Evolutionary conservation across 805 yeast species (phyloP), one percentile per base, ranked within the genome.

Genomic region (Candida fluviatilis): DNA sequence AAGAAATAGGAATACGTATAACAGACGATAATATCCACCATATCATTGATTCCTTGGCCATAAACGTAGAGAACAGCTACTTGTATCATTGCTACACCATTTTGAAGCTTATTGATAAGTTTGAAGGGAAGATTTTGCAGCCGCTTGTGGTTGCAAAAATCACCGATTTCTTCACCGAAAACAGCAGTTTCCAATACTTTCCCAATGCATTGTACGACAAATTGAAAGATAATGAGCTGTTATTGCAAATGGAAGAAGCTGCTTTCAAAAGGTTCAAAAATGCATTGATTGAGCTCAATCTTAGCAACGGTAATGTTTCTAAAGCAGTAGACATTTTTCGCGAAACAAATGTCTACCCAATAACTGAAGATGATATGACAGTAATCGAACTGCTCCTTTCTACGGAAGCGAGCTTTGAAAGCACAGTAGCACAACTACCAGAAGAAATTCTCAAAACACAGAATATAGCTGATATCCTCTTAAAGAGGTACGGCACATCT

Each of bases 41-140:
- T 15, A 34, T 51, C 10, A 14, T 56, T 7, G 35, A 14, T 2
- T 31, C 50, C 4, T 37, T 55, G n/a, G 16, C 44, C 8, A 27
- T 43, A 7, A 44, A 43, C 32, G 38, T 36, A 21, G 39, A 36
- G 17, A 32, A 14, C 7, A 32, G 38, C 6, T 26, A 41, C 17
- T 30, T 38, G 10, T 45, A 43, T 31, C 43, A 46, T 35, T 18
- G 36, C 8, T 49, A 34, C 29, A 41, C 49, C 2, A 35, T 50
- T 6, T 15, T 47, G 14, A 47, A 43, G 16, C 26, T 48, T 3
- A 24, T 43, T 3, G 34, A 45, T 14, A 15, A 15, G 3, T 38
- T 37, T 31, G 34, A 29, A 4, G 18, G n/a, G 3, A 27, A 37
- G 12, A 27, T 12, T 14, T 36, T 31, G 14, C 2, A 35, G 2